Conservation (phyloP, 225 moss, liverwort and hornwort genomes). For the Takakia lepidozioides region DNA sequence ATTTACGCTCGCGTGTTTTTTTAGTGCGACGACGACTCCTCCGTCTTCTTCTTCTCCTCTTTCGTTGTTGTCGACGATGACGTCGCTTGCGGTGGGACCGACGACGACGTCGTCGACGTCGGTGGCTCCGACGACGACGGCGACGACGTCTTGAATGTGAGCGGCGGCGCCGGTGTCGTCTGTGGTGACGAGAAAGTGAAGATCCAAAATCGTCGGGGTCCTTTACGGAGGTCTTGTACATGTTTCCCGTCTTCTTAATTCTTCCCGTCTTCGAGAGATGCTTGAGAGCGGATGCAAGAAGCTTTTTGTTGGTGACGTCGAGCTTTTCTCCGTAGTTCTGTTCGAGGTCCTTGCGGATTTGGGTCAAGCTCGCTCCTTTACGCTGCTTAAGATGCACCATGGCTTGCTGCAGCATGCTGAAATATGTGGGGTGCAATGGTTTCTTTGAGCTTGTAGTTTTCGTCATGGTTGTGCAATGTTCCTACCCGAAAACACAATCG, state of each 20-base stretch:
- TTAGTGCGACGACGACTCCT: no score
- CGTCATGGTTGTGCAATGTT: no score
- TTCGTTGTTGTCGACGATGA: no score
- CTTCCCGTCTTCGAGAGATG: constrained; percentile 17
- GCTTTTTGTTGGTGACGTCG: constrained; percentile 2
- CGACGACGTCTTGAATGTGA: no score
- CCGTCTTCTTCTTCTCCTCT: no score
- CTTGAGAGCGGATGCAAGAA: constrained; percentile 11
- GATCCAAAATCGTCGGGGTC: background rate
- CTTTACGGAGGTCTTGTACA: constrained; percentile 6
- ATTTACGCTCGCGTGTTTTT: no score
- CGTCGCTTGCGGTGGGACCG: no score
- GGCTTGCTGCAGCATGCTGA: constrained; percentile 13
- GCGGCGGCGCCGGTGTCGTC: no score
- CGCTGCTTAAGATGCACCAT: constrained; percentile 15
- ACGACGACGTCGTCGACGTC: no score
- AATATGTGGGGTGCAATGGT: background rate
- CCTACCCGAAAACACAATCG: no score
- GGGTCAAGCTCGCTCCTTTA: constrained; percentile 12
- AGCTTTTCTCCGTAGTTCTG: constrained; percentile 18
- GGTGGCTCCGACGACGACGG: no score
- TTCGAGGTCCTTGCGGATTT: constrained; percentile 21
- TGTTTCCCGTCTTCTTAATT: constrained; percentile 19
- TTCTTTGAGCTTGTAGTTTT: background rate
- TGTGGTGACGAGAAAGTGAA: no score